A percentile compares a stretch with the other conserved stretches of the same genome.
These are phyloP conservation scores for Dactylellina haptotyla DNA, from an alignment of 2,329 filamentous ascomycete genomes.

Conservation along the genomic window DNA sequence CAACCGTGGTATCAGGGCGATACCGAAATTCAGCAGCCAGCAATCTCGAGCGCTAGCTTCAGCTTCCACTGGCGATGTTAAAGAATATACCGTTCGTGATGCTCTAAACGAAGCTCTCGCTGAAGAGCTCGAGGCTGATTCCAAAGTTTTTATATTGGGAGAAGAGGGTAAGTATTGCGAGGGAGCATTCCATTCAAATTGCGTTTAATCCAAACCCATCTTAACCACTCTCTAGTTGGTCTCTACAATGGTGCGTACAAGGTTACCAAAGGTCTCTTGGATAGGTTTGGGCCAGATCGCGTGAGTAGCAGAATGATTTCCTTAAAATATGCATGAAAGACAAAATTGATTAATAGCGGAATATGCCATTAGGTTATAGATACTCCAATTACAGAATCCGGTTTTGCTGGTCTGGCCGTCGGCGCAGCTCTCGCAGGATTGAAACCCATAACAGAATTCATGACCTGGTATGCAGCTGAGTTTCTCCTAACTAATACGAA, in stretches of 20 bases:
- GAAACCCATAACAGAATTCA: constrained; percentile 93
- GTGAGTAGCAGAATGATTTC: constrained; percentile 9
- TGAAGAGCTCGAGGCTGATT: constrained; percentile 93
- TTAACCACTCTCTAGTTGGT: constrained; percentile 21
- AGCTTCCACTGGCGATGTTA: constrained; percentile 31
- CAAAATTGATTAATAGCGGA: background rate
- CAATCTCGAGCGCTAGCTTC: constrained; percentile 38
- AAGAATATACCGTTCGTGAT: constrained; percentile 76
- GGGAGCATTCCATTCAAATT: background rate
- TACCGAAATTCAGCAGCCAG: constrained; percentile 12
- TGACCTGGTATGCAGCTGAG: constrained; percentile 76
- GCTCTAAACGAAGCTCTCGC: constrained; percentile 97
- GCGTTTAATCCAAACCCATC: background rate
- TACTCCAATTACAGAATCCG: constrained; percentile 96
- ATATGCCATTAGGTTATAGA: constrained; percentile 75
- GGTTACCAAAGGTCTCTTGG: constrained; percentile 95
- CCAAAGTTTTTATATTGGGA: constrained; percentile 93
- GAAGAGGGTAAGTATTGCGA: constrained; percentile 78
- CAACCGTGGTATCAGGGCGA: background rate
- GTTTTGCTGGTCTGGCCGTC: constrained; percentile 91
- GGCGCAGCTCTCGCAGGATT: constrained; percentile 94
- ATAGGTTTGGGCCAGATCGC: constrained; percentile 96
- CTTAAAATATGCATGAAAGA: background rate
- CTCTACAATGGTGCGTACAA: constrained; percentile 96
- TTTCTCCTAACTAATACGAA: background rate